Evolutionary conservation across 352 stramenopile genomes (phyloP).

Genomic region (Phytophthora sp.): DNA sequence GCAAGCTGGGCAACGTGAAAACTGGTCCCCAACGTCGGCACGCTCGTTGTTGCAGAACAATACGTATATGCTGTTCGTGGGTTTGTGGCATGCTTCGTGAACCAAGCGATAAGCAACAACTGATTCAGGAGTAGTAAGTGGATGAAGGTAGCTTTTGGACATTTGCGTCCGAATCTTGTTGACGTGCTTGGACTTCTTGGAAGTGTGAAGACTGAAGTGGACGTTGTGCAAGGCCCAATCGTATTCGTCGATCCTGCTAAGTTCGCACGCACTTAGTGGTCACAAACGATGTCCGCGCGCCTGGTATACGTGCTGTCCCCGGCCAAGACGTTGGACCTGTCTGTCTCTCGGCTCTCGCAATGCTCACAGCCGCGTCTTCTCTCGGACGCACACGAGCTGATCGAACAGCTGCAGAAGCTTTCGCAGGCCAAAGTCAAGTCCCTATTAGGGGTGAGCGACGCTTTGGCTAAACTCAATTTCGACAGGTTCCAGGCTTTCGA

Average conservation of each 20-base stretch:
- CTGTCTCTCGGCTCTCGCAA: slow-evolving; percentile 29
- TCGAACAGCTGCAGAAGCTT: slow-evolving; percentile 69
- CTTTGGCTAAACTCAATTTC: slow-evolving; percentile 88
- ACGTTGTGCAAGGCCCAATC: neutral
- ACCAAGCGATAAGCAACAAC: too few relatives aligned
- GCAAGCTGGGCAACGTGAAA: too few relatives aligned
- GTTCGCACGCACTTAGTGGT: slow-evolving; percentile 3
- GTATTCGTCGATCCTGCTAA: neutral
- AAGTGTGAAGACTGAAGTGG: neutral
- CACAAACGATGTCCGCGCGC: slow-evolving; percentile 21
- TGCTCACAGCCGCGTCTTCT: slow-evolving; percentile 64
- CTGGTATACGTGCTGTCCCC: slow-evolving; percentile 88
- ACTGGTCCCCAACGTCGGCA: too few relatives aligned
- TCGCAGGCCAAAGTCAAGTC: slow-evolving; percentile 78
- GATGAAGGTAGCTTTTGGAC: too few relatives aligned
- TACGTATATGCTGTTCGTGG: too few relatives aligned
- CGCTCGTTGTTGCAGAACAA: too few relatives aligned
- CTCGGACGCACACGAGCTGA: slow-evolving; percentile 55
- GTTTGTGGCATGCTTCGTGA: too few relatives aligned
- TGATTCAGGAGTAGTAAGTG: too few relatives aligned
- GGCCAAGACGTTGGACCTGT: slow-evolving; percentile 89
- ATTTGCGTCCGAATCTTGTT: too few relatives aligned
- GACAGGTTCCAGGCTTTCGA: slow-evolving; percentile 82
- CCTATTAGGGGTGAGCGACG: slow-evolving; percentile 83
- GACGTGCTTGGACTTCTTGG: too few relatives aligned